Percentiles rank a stretch among this genome's conserved stretches.
These are phyloP conservation scores for Pseudonitzschia delicatissima DNA, from an alignment of 108 stramenopile genomes.

Conservation along the genomic window DNA sequence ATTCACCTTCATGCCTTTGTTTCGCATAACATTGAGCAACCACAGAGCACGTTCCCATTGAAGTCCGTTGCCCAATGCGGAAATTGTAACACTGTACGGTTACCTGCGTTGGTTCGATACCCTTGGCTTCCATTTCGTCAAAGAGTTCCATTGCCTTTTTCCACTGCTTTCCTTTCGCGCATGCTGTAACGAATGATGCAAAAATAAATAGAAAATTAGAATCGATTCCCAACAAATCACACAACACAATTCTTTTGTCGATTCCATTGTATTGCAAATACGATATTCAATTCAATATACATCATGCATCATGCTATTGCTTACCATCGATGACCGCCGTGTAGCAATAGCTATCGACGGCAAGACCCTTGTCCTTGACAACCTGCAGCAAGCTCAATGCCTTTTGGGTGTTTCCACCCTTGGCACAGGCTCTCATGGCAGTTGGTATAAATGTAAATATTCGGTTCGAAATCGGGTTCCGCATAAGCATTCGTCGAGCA, in stretches of 20 bases:
- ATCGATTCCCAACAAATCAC: too few relatives aligned
- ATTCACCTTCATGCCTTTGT: conserved; percentile 56
- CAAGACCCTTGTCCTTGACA: conserved; percentile 53
- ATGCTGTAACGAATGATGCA: conserved; percentile 43
- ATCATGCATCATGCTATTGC: background rate
- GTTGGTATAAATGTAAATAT: conserved; percentile 78
- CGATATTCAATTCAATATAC: background rate
- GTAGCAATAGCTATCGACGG: conserved; percentile 71
- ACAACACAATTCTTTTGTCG: too few relatives aligned
- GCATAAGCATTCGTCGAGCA: conserved; percentile 67
- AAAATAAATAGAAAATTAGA: conserved; percentile 8
- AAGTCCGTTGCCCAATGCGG: conserved; percentile 76
- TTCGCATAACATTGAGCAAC: conserved; percentile 62
- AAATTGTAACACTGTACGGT: conserved; percentile 68
- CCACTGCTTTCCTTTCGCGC: conserved; percentile 64
- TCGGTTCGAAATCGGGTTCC: conserved; percentile 62
- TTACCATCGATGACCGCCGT: conserved; percentile 74
- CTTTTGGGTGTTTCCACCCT: conserved; percentile 45
- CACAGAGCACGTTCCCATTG: conserved; percentile 68
- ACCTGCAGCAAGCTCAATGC: conserved; percentile 63
- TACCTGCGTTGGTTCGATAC: conserved; percentile 56
- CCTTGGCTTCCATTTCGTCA: conserved; percentile 71
- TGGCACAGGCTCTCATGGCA: conserved; percentile 75
- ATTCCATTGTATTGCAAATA: too few relatives aligned
- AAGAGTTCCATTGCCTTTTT: conserved; percentile 58